A percentile compares a stretch with the other conserved stretches of the same genome.
These are phyloP conservation scores for Penicillium mononematosum DNA, from an alignment of 495 filamentous ascomycete species.

Conservation along the genomic window DNA sequence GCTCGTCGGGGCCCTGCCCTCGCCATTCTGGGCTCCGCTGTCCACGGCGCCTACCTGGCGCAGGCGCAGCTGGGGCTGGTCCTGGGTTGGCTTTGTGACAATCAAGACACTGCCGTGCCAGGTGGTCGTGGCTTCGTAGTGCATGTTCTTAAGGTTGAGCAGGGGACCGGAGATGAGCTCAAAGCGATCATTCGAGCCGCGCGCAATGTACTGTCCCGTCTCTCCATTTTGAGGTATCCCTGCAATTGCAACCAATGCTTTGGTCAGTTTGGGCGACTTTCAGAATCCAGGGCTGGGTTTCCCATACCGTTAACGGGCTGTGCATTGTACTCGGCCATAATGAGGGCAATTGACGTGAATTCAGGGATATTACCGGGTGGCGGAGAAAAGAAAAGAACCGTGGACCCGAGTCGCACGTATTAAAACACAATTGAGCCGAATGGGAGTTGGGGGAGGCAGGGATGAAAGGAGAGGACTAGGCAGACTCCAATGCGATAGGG, in stretches of 20 bases:
- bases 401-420: constrained; percentile 17
- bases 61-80: constrained; percentile 50
- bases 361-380: constrained; percentile 6
- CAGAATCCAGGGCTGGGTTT: not conserved
- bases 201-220: constrained; percentile 7
- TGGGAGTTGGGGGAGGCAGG: not conserved
- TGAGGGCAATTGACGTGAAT: constrained; percentile 7
- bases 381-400: constrained; percentile 1
- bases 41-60: constrained; percentile 44
- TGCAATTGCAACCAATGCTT: not conserved
- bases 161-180: constrained; percentile 72
- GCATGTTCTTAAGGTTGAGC: constrained; percentile 83
- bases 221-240: constrained; percentile 24
- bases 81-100: constrained; percentile 65
- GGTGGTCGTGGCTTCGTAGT: constrained; percentile 48
- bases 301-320: constrained; percentile 16
- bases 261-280: constrained; percentile 6
- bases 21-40: constrained; percentile 11
- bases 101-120: constrained; percentile 87
- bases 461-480: constrained; percentile 8
- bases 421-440: constrained; percentile 4
- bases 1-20: constrained; percentile 9
- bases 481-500: constrained; percentile 20
- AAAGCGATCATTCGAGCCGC: constrained; percentile 20
- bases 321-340: constrained; percentile 19